phyloP scores from a whole-genome alignment of 768 basidiomycete genomes.

The Leccinellum albellum region DNA sequence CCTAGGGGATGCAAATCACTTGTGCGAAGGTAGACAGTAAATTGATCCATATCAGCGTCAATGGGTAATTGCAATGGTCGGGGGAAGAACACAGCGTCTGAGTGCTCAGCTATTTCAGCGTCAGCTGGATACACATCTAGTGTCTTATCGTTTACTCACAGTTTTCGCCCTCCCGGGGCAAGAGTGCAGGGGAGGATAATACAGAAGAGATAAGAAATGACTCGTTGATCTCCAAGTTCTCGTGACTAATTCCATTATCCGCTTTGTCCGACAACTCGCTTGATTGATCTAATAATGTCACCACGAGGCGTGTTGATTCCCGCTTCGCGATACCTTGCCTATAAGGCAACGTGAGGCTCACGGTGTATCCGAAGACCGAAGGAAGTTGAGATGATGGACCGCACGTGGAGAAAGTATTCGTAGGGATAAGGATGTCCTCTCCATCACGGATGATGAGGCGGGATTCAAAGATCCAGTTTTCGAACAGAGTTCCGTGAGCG shows the following conservation, averaged over 20 bases:
- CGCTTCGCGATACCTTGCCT: slow-evolving; percentile 60
- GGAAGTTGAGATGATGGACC: slow-evolving; percentile 7
- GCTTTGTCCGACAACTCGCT: slow-evolving; percentile 1
- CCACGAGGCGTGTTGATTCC: slow-evolving; percentile 50
- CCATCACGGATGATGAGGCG: slow-evolving; percentile 52
- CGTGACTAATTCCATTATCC: slow-evolving; percentile 22
- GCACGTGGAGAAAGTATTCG: slow-evolving; percentile 17
- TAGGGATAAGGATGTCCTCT: slow-evolving; percentile 33
- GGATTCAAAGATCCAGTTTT: slow-evolving; percentile 41
- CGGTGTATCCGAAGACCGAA: slow-evolving; percentile 37
- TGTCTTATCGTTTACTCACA: slow-evolving; percentile 2
- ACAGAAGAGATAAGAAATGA: slow-evolving; percentile 61
- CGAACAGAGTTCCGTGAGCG: slow-evolving; percentile 33
- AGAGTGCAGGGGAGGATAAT: slow-evolving; percentile 22
- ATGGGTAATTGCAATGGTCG: slow-evolving; percentile 33
- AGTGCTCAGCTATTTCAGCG: neutral
- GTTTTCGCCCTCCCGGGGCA: slow-evolving; percentile 3
- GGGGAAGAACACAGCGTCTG: slow-evolving; percentile 25
- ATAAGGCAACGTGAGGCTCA: slow-evolving; percentile 67
- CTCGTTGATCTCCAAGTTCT: slow-evolving; percentile 67
- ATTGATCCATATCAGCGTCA: slow-evolving; percentile 42
- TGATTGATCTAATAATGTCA: slow-evolving; percentile 34
- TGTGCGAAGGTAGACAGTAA: slow-evolving; percentile 58
- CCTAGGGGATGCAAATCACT: slow-evolving; percentile 64
- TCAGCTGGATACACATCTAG: neutral